Conservation (phyloP, 2,329 filamentous ascomycete species). For the Phialophora expanda region DNA sequence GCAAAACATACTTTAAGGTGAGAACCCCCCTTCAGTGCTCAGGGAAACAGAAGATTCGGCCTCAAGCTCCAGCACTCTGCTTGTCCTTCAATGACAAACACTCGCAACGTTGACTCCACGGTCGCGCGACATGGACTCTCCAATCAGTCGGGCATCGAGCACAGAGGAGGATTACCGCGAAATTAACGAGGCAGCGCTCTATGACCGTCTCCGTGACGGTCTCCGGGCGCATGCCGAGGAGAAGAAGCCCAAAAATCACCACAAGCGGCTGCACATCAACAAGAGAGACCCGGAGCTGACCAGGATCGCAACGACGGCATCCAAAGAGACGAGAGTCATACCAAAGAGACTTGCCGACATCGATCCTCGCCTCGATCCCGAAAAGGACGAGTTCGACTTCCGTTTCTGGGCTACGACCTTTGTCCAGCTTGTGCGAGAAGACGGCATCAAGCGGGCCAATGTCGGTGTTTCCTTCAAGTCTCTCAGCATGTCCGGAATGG, state of each 20-base stretch:
- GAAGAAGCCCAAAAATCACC: conserved; percentile 11
- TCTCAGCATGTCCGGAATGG: conserved; percentile 66
- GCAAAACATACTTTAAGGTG: not conserved
- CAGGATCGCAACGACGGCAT: conserved; percentile 23
- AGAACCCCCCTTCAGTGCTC: not conserved
- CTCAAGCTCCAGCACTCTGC: not conserved
- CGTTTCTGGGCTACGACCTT: conserved; percentile 29
- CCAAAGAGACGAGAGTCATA: conserved; percentile 17
- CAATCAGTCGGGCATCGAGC: conserved; percentile 18
- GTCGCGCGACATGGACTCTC: conserved; percentile 16
- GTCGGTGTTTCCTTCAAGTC: conserved; percentile 67
- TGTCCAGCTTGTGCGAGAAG: conserved; percentile 25
- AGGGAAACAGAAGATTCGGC: not conserved
- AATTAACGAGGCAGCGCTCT: conserved; percentile 21
- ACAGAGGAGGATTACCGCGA: conserved; percentile 23
- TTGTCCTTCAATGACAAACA: not conserved
- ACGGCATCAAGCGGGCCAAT: conserved; percentile 25
- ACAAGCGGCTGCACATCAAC: not conserved
- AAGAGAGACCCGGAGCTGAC: conserved; percentile 22
- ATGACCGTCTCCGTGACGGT: conserved; percentile 27
- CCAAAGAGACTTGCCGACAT: conserved; percentile 25
- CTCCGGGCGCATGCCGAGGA: conserved; percentile 11
- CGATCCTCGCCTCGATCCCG: conserved; percentile 28
- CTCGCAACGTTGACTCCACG: not conserved
- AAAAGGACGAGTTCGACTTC: conserved; percentile 29